Conservation (phyloP, 139 green algal genomes). For the Chlamydomonas sphaeroides region DNA sequence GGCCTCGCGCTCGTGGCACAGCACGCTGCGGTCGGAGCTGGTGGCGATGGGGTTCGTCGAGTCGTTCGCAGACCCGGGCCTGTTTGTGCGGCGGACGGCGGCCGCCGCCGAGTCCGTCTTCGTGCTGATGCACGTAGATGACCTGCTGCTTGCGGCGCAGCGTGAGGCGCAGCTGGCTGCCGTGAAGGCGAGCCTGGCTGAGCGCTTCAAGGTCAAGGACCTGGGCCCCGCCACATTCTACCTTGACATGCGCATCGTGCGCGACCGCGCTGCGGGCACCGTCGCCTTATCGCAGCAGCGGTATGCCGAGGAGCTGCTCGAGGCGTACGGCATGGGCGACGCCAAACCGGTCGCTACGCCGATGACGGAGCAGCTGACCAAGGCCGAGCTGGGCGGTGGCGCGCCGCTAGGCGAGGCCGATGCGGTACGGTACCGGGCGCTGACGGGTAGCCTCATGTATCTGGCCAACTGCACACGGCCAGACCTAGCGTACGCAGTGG, state of each 20-base stretch:
- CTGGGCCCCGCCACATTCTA: not conserved
- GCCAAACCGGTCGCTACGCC: no score
- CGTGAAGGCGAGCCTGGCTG: not conserved
- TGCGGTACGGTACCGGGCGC: not conserved
- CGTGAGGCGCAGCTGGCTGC: no score
- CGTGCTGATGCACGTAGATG: slow-evolving; percentile 48
- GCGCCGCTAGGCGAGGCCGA: not conserved
- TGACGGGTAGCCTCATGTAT: not conserved
- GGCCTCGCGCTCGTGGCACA: slow-evolving; percentile 61
- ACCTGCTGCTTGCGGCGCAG: no score
- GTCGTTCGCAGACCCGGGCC: slow-evolving; percentile 40
- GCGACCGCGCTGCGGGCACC: not conserved
- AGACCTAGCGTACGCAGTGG: not conserved
- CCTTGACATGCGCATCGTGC: slow-evolving; percentile 1
- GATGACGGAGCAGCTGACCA: not conserved
- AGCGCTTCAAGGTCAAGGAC: not conserved
- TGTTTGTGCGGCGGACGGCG: not conserved
- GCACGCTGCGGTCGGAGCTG: slow-evolving; percentile 37
- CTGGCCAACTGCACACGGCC: not conserved
- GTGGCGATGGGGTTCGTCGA: slow-evolving; percentile 36
- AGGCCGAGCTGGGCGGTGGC: no score
- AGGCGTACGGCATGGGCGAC: not conserved
- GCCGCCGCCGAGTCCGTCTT: not conserved
- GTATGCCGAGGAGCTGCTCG: not conserved
- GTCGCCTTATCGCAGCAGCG: not conserved